Evolutionary conservation across 192 early-diverging fungal species (phyloP).

Genomic region (Coemansia sp.): DNA sequence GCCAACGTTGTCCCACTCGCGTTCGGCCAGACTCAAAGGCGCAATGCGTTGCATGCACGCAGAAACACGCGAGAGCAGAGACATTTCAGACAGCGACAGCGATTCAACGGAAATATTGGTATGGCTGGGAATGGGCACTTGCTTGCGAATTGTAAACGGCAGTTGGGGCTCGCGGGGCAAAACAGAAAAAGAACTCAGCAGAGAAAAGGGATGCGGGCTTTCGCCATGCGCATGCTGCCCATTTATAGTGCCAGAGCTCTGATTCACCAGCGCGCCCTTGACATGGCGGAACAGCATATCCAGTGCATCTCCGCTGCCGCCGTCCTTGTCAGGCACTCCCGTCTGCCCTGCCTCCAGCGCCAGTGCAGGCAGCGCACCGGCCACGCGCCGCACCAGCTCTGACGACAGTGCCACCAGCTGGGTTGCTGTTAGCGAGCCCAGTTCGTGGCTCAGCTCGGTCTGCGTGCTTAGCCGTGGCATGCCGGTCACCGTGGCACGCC

Average conservation of each 20-base stretch:
- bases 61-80: constrained; percentile 42
- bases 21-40: constrained; percentile 76
- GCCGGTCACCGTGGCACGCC: constrained; percentile 38
- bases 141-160: constrained; percentile 45
- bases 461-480: constrained; percentile 13
- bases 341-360: constrained; percentile 31
- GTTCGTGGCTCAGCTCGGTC: constrained; percentile 18
- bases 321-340: neutral
- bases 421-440: constrained; percentile 31
- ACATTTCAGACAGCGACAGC: constrained; percentile 30
- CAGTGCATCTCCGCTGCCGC: neutral
- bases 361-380: constrained; percentile 36
- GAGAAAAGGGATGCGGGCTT: neutral
- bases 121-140: constrained; percentile 11
- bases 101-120: constrained; percentile 13
- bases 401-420: constrained; percentile 51
- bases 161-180: constrained; percentile 6
- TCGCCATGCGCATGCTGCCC: neutral
- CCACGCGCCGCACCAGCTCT: constrained; percentile 48
- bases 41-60: constrained; percentile 78
- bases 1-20: constrained; percentile 94
- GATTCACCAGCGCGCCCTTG: constrained; percentile 1
- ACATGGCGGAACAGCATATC: constrained; percentile 8
- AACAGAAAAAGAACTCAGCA: constrained; percentile 6
- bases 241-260: neutral